These are phyloP conservation scores for Balansia obtecta DNA, from an alignment of 2,329 filamentous ascomycete species.

Conservation along the genomic window DNA sequence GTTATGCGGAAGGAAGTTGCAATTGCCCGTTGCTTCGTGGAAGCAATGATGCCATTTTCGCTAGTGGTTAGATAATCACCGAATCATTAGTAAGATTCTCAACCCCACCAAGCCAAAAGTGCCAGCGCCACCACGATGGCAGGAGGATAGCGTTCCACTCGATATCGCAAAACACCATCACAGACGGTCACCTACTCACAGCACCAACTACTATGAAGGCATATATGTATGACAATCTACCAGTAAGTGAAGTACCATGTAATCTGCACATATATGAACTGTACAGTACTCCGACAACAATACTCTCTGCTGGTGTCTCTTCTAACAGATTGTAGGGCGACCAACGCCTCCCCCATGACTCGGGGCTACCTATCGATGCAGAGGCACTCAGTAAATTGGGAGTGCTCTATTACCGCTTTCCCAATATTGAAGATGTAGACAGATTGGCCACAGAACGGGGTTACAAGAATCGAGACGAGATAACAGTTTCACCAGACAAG, in stretches of 20 bases:
- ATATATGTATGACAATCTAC: slow-evolving; percentile 44
- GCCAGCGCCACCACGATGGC: too few species aligned
- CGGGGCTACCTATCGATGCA: slow-evolving; percentile 53
- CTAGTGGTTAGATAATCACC: background rate
- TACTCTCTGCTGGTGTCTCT: background rate
- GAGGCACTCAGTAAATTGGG: slow-evolving; percentile 61
- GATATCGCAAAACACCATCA: background rate
- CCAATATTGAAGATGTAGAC: slow-evolving; percentile 56
- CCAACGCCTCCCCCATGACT: slow-evolving; percentile 84
- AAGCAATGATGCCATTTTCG: background rate
- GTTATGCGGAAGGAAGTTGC: background rate
- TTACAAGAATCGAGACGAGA: slow-evolving; percentile 93
- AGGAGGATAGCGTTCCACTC: background rate
- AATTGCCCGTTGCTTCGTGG: background rate
- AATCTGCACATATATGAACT: background rate
- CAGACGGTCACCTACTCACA: background rate
- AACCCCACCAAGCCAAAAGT: background rate
- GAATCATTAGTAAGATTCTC: background rate
- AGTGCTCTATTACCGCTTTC: slow-evolving; percentile 64
- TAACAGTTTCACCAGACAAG: slow-evolving; percentile 72
- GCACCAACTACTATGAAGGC: slow-evolving; percentile 34
- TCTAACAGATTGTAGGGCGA: slow-evolving; percentile 53
- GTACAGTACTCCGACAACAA: background rate
- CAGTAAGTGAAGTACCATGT: slow-evolving; percentile 25
- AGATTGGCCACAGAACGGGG: slow-evolving; percentile 58